phyloP scores from a whole-genome alignment of 345 rosid genomes.

The rapeseed (Brassica napus) region DNA sequence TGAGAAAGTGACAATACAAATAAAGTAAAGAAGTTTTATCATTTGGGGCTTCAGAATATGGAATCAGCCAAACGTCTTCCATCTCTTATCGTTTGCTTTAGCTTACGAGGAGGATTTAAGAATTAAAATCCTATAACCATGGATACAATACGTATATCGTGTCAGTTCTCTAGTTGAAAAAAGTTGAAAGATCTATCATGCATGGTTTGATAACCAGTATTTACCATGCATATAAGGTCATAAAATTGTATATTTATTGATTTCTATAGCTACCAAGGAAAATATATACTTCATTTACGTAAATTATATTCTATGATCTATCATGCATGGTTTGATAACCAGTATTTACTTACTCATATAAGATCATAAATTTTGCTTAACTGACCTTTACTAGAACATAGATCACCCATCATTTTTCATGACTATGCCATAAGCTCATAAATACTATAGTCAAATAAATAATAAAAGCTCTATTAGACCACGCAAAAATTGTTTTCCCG shows the following conservation, averaged over 20 bases:
- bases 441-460: not conserved
- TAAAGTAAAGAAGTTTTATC: conserved; percentile 22
- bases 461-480: not conserved
- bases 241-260: not conserved
- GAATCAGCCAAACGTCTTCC: conserved; percentile 10
- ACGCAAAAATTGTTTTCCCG: not conserved
- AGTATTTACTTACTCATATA: not conserved
- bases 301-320: not conserved
- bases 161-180: conserved; percentile 6
- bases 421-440: not conserved
- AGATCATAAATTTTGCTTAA: not conserved
- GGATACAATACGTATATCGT: not conserved
- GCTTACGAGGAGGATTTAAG: not conserved
- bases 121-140: conserved; percentile 3
- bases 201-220: not conserved
- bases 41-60: conserved; percentile 2
- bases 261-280: conserved; percentile 1
- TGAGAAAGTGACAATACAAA: conserved; percentile 25
- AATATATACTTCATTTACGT: not conserved
- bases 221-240: not conserved
- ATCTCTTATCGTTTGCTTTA: conserved; percentile 7
- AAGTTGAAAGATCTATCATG: not conserved
- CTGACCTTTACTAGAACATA: not conserved
- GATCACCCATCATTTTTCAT: not conserved
- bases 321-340: not conserved